phyloP scores from a whole-genome alignment of 1,284 basidiomycete genomes.

The Anthracocystis panici-leucophaei region DNA sequence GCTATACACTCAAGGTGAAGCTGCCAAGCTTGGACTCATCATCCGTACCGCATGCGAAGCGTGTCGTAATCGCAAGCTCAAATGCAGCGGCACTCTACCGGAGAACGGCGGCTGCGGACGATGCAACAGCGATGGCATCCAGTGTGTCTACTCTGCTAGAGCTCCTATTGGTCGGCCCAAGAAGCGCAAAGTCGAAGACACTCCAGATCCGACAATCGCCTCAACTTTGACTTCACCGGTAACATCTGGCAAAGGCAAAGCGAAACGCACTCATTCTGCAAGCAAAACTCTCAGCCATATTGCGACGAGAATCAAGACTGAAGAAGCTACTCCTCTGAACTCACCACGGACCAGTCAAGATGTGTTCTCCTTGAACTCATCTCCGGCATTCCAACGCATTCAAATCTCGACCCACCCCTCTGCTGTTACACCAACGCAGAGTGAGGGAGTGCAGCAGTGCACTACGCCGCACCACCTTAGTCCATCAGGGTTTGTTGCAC shows the following conservation, averaged over 20 bases:
- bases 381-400: constrained; percentile 5
- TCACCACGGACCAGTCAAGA: not conserved
- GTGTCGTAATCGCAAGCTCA: constrained; percentile 61
- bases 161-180: constrained; percentile 61
- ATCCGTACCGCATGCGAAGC: constrained; percentile 60
- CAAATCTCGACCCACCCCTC: not conserved
- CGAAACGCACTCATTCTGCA: constrained; percentile 9
- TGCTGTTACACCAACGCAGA: constrained; percentile 3
- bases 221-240: constrained; percentile 5
- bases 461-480: constrained; percentile 5
- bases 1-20: constrained; percentile 49
- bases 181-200: constrained; percentile 48
- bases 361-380: not conserved
- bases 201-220: not conserved
- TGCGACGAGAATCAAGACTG: constrained; percentile 18
- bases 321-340: not conserved
- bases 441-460: constrained; percentile 10
- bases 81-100: constrained; percentile 50
- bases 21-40: constrained; percentile 47
- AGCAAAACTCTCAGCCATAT: not conserved
- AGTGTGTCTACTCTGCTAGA: constrained; percentile 52
- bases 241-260: constrained; percentile 8
- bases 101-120: constrained; percentile 50
- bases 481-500: not conserved
- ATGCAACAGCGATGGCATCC: constrained; percentile 46